Evolutionary conservation across 768 basidiomycete species (phyloP).

Genomic region (Lactarius indigo): DNA sequence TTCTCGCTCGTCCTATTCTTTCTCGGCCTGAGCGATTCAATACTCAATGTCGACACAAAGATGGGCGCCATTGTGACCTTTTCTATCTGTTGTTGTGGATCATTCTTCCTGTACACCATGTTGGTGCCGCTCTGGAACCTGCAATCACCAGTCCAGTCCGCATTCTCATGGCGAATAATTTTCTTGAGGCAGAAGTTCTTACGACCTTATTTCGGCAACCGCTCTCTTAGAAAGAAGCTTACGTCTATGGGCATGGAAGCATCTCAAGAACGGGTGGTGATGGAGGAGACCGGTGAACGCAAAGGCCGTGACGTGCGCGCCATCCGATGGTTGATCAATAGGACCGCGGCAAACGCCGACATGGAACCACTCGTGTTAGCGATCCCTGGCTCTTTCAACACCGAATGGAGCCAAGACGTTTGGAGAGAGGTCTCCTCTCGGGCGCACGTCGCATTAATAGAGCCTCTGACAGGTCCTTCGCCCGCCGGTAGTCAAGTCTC

Average conservation of each 20-base stretch:
- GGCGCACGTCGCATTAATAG: too few species aligned
- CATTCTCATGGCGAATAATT: too few species aligned
- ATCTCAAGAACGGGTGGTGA: neutral
- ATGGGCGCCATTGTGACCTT: neutral
- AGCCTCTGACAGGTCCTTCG: too few species aligned
- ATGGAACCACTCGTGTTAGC: neutral
- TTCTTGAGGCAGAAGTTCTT: neutral
- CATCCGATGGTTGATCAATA: neutral
- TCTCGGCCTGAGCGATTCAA: neutral
- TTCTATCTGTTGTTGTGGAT: neutral
- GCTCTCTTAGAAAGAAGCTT: too few species aligned
- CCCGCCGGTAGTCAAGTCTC: neutral
- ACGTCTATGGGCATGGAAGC: too few species aligned
- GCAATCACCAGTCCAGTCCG: too few species aligned
- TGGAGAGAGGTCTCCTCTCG: neutral
- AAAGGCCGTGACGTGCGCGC: neutral
- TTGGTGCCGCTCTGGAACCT: too few species aligned
- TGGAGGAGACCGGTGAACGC: neutral
- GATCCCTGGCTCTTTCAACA: neutral
- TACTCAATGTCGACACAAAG: neutral
- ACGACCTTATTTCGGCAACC: too few species aligned
- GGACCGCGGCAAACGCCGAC: neutral
- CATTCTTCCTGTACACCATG: too few species aligned
- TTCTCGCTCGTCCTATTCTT: neutral
- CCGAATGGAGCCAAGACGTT: neutral